Percentiles rank a stretch among this genome's conserved stretches.
Conservation (phyloP, 257 asterid species). For the Plantago elongata region DNA sequence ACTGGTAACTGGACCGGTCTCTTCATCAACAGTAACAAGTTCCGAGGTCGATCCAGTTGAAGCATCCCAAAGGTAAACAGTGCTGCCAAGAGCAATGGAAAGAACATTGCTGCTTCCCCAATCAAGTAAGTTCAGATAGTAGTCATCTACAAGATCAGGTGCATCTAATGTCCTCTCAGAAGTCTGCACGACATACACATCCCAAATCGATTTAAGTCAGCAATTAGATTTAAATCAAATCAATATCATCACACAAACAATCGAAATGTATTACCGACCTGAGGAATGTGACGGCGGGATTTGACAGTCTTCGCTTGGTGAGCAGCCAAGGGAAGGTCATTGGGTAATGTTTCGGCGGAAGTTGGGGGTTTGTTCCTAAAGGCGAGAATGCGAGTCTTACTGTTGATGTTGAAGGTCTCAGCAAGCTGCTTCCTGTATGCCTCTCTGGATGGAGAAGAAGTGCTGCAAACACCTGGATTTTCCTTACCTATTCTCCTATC, state of each 20-base stretch:
- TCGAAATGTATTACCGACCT: conserved; percentile 37
- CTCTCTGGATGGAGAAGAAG: conserved; percentile 71
- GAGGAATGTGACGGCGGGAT: conserved; percentile 80
- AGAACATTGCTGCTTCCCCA: conserved; percentile 95
- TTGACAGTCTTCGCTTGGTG: conserved; percentile 54
- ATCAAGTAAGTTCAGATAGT: conserved; percentile 77
- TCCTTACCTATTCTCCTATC: conserved; percentile 86
- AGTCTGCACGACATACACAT: conserved; percentile 44
- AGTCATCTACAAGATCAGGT: conserved; percentile 85
- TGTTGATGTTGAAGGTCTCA: conserved; percentile 83
- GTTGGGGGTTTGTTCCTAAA: conserved; percentile 91
- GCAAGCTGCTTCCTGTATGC: conserved; percentile 84
- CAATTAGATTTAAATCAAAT: not conserved
- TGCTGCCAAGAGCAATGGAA: conserved; percentile 79
- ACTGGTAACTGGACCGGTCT: conserved; percentile 81
- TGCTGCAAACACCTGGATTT: conserved; percentile 41
- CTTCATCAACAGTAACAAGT: conserved; percentile 73
- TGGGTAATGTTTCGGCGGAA: conserved; percentile 49
- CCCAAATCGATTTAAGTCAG: conserved; percentile 17
- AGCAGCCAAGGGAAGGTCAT: conserved; percentile 37
- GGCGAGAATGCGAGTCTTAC: conserved; percentile 68
- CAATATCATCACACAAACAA: not conserved
- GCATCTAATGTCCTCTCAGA: conserved; percentile 94
- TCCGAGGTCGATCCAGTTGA: conserved; percentile 69
- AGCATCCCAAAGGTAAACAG: conserved; percentile 93